A percentile compares a stretch with the other conserved stretches of the same genome.
Conservation (phyloP, 2,329 filamentous ascomycete species). For the Talaromyces sp. region DNA sequence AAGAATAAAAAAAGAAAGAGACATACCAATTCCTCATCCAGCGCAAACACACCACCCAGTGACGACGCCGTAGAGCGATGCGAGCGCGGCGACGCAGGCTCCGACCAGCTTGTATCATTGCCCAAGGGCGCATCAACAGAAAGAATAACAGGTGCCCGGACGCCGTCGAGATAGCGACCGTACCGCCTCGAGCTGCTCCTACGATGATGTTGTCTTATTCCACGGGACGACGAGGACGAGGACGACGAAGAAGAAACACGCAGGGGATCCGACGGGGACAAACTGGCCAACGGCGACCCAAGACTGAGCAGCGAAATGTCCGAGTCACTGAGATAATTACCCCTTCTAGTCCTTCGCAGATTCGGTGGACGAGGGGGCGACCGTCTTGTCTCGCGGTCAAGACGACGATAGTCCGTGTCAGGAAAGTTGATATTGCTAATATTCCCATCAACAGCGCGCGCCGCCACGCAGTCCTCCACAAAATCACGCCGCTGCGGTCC, state of each 20-base stretch:
- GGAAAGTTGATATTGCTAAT: no score
- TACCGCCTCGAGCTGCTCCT: not conserved
- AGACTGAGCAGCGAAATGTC: constrained; percentile 8
- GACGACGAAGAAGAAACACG: not conserved
- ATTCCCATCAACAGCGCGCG: not conserved
- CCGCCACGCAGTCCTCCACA: not conserved
- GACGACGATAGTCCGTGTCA: not conserved
- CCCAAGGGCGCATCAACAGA: constrained; percentile 1
- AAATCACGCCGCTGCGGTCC: not conserved
- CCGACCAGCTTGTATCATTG: constrained; percentile 5
- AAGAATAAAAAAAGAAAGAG: not conserved
- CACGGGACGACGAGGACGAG: not conserved
- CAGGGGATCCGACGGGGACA: not conserved
- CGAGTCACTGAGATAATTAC: constrained; percentile 4
- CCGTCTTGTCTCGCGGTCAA: not conserved
- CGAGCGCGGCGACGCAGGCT: not conserved
- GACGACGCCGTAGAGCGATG: not conserved
- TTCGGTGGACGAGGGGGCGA: not conserved
- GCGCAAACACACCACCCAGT: constrained; percentile 1
- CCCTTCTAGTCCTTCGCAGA: not conserved
- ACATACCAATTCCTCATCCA: constrained; percentile 8
- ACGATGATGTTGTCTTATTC: not conserved
- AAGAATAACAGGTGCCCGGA: not conserved
- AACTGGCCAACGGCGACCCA: not conserved
- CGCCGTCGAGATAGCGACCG: not conserved